Evolutionary conservation across 768 basidiomycete species (phyloP).

Genomic region (Tulasnella sp.): DNA sequence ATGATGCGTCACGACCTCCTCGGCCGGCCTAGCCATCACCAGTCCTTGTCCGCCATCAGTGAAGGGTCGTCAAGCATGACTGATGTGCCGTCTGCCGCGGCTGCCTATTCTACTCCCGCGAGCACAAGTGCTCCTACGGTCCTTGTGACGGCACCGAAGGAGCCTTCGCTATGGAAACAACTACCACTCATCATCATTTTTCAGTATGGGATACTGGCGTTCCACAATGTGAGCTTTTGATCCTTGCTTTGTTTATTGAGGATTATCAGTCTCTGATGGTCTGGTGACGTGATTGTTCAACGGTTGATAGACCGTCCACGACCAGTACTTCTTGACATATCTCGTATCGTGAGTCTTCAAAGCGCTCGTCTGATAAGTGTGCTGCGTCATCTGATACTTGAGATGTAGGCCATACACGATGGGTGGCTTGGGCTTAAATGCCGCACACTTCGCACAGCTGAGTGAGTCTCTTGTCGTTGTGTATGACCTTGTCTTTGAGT

Average conservation of each 20-base stretch:
- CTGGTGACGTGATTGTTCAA: neutral
- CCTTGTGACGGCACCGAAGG: neutral
- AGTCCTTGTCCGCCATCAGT: constrained; percentile 3
- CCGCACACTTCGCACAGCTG: constrained; percentile 84
- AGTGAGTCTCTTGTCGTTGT: constrained; percentile 33
- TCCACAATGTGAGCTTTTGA: constrained; percentile 50
- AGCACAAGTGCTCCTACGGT: neutral
- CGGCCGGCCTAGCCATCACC: neutral
- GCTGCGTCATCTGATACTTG: neutral
- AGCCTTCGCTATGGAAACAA: constrained; percentile 54
- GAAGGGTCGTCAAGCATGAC: constrained; percentile 3
- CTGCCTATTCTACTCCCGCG: neutral
- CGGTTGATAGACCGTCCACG: constrained; percentile 50
- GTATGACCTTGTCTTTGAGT: too few relatives aligned
- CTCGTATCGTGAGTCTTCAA: constrained; percentile 60
- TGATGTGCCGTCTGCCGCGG: neutral
- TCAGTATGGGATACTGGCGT: constrained; percentile 80
- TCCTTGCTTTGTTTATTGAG: too few relatives aligned
- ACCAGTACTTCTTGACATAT: constrained; percentile 86
- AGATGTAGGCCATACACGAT: constrained; percentile 54
- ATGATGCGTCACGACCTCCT: neutral
- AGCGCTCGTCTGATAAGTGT: neutral
- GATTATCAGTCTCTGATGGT: constrained; percentile 1
- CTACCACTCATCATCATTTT: constrained; percentile 76
- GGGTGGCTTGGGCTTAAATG: constrained; percentile 86